Evolutionary conservation across 2,329 filamentous ascomycete genomes (phyloP).

Genomic region (Teratosphaeria pseudoeucalypti): DNA sequence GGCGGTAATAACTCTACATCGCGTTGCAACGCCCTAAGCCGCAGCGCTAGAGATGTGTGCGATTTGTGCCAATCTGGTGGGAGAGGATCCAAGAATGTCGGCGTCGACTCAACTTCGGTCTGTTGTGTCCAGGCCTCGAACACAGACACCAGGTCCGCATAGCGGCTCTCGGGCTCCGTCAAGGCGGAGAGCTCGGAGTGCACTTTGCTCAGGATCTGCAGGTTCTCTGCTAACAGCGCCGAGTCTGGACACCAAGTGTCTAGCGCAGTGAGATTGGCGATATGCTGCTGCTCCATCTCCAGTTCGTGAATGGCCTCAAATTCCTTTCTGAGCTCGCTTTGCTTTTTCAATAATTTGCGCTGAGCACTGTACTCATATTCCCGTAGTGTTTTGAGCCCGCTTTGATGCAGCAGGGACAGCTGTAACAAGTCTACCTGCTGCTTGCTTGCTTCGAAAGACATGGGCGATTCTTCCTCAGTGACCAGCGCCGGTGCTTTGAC

Average conservation of each 20-base stretch:
- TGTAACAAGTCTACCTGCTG: slow-evolving; percentile 55
- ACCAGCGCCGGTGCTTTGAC: slow-evolving; percentile 39
- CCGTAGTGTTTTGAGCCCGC: slow-evolving; percentile 34
- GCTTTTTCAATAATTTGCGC: slow-evolving; percentile 17
- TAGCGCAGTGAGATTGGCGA: slow-evolving; percentile 43
- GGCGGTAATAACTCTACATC: slow-evolving; percentile 40
- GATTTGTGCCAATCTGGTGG: slow-evolving; percentile 51
- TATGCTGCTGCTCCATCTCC: slow-evolving; percentile 29
- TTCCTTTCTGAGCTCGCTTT: slow-evolving; percentile 19
- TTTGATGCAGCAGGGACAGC: slow-evolving; percentile 53
- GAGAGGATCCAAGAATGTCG: slow-evolving; percentile 43
- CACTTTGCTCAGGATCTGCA: slow-evolving; percentile 49
- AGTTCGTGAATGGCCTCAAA: slow-evolving; percentile 25
- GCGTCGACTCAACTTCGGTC: slow-evolving; percentile 20
- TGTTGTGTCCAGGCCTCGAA: slow-evolving; percentile 51
- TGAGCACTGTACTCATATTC: slow-evolving; percentile 51
- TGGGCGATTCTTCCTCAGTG: slow-evolving; percentile 33
- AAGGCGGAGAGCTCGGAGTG: slow-evolving; percentile 49
- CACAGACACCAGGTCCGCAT: slow-evolving; percentile 42
- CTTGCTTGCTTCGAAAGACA: slow-evolving; percentile 16
- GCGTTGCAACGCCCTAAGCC: slow-evolving; percentile 45
- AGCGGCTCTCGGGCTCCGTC: slow-evolving; percentile 46
- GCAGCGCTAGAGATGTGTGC: slow-evolving; percentile 41
- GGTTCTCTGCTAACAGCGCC: slow-evolving; percentile 41
- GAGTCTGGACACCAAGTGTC: slow-evolving; percentile 39